These are phyloP conservation scores for Pleurotus platypus DNA, from an alignment of 768 basidiomycete genomes.

Conservation along the genomic window DNA sequence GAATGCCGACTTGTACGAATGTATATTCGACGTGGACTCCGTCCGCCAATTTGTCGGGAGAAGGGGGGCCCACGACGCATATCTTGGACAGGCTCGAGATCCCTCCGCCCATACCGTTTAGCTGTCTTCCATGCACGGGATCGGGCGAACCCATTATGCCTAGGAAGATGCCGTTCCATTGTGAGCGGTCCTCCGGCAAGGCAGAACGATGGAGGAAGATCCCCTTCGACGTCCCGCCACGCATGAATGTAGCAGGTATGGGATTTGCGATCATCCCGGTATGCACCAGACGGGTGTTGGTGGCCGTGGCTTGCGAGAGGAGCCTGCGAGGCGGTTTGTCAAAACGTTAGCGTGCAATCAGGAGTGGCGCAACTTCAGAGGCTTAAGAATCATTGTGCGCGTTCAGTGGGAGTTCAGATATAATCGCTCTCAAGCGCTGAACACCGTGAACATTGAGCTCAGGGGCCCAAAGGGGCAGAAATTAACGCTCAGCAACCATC, in stretches of 20 bases:
- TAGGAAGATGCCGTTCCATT: constrained; percentile 63
- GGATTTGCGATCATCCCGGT: constrained; percentile 23
- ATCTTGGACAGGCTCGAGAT: constrained; percentile 74
- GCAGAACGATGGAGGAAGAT: constrained; percentile 55
- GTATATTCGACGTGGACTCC: constrained; percentile 68
- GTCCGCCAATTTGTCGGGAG: constrained; percentile 31
- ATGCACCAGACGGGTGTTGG: background rate
- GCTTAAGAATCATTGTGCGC: too few species aligned
- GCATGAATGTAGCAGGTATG: constrained; percentile 53
- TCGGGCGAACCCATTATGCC: constrained; percentile 85
- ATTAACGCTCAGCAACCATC: too few species aligned
- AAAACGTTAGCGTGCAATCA: too few species aligned
- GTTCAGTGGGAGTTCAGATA: too few species aligned
- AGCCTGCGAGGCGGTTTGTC: too few species aligned
- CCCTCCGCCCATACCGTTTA: constrained; percentile 83
- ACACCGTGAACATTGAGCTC: too few species aligned
- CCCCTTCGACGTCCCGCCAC: constrained; percentile 79
- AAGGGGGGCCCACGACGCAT: constrained; percentile 55
- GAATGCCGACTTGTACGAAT: constrained; percentile 62
- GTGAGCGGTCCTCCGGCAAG: constrained; percentile 45
- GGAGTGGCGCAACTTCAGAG: too few species aligned
- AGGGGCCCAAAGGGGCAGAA: too few species aligned
- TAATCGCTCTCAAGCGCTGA: too few species aligned
- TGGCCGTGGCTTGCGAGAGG: too few species aligned
- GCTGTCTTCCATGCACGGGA: constrained; percentile 58